Evolutionary conservation across 495 filamentous ascomycete genomes (phyloP).

Genomic region (Hyphodiscus hymeniophilus): DNA sequence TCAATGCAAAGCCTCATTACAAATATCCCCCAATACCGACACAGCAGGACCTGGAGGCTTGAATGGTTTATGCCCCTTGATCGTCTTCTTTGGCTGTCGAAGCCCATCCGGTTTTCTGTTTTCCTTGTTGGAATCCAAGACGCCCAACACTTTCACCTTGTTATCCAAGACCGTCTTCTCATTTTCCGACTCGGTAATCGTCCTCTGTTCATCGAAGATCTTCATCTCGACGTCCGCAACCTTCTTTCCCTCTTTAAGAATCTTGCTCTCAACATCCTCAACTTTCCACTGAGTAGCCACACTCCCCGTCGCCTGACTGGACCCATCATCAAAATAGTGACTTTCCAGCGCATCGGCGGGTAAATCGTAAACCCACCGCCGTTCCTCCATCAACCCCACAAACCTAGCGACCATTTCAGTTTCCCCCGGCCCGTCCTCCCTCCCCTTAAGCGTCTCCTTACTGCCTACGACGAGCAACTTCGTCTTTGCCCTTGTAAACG

Average conservation of each 20-base stretch:
- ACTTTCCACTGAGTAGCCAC: conserved; percentile 12
- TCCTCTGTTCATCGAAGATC: too few species aligned
- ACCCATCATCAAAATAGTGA: conserved; percentile 49
- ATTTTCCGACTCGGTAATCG: too few species aligned
- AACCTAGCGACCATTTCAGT: conserved; percentile 73
- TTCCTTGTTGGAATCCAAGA: background rate
- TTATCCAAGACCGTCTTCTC: too few species aligned
- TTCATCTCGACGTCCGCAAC: too few species aligned
- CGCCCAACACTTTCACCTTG: background rate
- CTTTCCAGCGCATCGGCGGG: conserved; percentile 49
- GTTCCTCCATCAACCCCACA: conserved; percentile 63
- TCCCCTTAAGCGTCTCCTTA: conserved; percentile 55
- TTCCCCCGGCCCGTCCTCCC: conserved; percentile 32
- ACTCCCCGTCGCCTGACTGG: conserved; percentile 16
- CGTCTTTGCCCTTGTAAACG: conserved; percentile 81
- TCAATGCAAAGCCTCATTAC: conserved; percentile 22
- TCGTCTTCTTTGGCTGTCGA: conserved; percentile 6
- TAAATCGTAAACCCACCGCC: conserved; percentile 69
- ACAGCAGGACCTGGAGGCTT: conserved; percentile 31
- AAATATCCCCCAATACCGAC: conserved; percentile 26
- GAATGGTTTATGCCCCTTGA: conserved; percentile 28
- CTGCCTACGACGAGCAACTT: conserved; percentile 87
- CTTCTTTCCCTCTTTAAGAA: background rate
- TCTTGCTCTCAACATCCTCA: conserved; percentile 6
- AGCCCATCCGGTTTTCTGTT: background rate